phyloP scores from a whole-genome alignment of 108 stramenopile species.

The Fragilaria crotonensis region DNA sequence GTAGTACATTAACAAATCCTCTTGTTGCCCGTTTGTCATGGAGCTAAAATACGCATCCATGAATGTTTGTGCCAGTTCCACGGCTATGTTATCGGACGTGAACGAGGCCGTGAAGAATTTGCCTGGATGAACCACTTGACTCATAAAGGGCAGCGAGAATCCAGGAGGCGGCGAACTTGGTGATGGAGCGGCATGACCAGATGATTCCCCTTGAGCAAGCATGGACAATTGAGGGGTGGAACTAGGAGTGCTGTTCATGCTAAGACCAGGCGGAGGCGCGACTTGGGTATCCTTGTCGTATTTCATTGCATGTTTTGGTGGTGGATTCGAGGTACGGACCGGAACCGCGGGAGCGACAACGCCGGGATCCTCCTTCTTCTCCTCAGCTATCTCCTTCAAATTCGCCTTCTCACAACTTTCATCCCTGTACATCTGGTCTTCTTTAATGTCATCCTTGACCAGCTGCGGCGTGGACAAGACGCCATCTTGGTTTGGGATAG shows the following conservation, averaged over 20 bases:
- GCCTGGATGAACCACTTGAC: background rate
- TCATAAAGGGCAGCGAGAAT: background rate
- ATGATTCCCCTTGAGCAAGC: conserved; percentile 14
- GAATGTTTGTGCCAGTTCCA: conserved; percentile 41
- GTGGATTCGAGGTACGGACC: conserved; percentile 7
- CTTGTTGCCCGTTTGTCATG: conserved; percentile 23
- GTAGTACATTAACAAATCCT: conserved; percentile 51
- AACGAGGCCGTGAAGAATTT: conserved; percentile 1
- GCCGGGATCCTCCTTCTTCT: conserved; percentile 3
- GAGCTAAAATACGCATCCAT: conserved; percentile 44
- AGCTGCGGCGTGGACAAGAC: too few relatives aligned
- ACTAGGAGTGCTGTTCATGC: background rate
- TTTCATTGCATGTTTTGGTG: conserved; percentile 5
- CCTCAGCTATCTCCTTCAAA: background rate
- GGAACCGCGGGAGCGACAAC: background rate
- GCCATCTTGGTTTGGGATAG: background rate
- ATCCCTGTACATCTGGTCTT: too few relatives aligned
- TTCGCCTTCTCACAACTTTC: too few relatives aligned
- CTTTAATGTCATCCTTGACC: too few relatives aligned
- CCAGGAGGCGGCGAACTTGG: conserved; percentile 14
- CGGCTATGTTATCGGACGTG: conserved; percentile 27
- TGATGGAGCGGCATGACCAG: conserved; percentile 19
- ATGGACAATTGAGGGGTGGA: conserved; percentile 2
- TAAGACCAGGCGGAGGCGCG: background rate
- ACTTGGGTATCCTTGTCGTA: conserved; percentile 1